These are phyloP conservation scores for Ceratobasidium sp. DNA, from an alignment of 1,284 basidiomycete species.

Conservation along the genomic window DNA sequence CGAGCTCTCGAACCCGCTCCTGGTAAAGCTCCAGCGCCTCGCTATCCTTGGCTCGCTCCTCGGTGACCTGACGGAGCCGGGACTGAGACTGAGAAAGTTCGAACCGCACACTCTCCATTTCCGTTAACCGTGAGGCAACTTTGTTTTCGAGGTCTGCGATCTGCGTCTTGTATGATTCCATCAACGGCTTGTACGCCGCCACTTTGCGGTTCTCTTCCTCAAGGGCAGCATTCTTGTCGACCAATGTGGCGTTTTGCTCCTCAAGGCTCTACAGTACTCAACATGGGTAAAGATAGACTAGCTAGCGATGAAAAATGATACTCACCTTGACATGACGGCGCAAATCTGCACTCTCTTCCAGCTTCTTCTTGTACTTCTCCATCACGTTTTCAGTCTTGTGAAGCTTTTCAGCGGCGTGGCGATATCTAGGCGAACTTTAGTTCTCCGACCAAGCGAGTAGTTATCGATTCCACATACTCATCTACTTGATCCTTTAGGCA, in stretches of 20 bases:
- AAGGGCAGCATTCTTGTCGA: slow-evolving; percentile 89
- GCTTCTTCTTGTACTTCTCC: slow-evolving; percentile 99
- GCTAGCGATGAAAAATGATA: background rate
- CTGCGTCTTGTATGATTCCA: slow-evolving; percentile 93
- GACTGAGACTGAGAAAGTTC: slow-evolving; percentile 80
- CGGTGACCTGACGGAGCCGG: slow-evolving; percentile 73
- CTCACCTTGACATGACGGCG: slow-evolving; percentile 85
- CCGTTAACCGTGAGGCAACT: slow-evolving; percentile 69
- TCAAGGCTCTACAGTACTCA: slow-evolving; percentile 73
- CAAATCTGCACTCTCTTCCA: slow-evolving; percentile 92
- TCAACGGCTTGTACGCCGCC: slow-evolving; percentile 84
- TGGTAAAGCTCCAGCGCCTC: slow-evolving; percentile 91
- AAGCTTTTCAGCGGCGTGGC: slow-evolving; percentile 88
- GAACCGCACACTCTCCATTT: slow-evolving; percentile 76
- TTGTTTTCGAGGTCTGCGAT: slow-evolving; percentile 85
- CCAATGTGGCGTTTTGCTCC: slow-evolving; percentile 90
- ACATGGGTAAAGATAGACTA: background rate
- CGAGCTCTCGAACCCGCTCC: slow-evolving; percentile 90
- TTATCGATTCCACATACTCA: slow-evolving; percentile 68
- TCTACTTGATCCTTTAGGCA: slow-evolving; percentile 93
- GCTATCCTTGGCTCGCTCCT: slow-evolving; percentile 79
- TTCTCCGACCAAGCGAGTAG: slow-evolving; percentile 1
- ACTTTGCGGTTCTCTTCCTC: slow-evolving; percentile 93
- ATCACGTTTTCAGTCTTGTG: slow-evolving; percentile 97
- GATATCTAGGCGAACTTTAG: slow-evolving; percentile 67